Base-by-base conservation (phyloP, 768 basidiomycete genomes). In the Lyophyllum atratum region DNA sequence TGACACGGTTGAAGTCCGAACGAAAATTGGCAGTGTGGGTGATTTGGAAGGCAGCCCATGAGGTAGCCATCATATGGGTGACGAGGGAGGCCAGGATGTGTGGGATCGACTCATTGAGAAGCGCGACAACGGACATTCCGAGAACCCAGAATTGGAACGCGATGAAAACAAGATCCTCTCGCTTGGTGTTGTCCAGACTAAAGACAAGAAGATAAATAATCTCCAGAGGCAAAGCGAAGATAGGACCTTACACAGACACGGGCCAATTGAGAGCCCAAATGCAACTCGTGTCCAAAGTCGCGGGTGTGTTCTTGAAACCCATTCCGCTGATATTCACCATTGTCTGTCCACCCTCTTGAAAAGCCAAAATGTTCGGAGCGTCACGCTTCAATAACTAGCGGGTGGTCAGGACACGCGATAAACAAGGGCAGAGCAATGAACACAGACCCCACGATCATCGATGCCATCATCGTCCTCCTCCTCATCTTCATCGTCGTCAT, bases 71-170 rank as follows among this genome's bases (percentile, higher is more conserved):
- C 51, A 90, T 62, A 64, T 92, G 91, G 0, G 90, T 92, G 44
- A 89, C 68, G 59, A 91, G 76, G 15, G 88, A 82, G 0, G 90
- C 90, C 42, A 89, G 78, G 70, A 85, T 85, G 59, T 92, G 91
- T 2, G 91, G 91, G 58, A 92, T 89, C 2, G 89, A 91, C 72
- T 92, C 90, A 69, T 92, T 91, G 55, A 82, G 66, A 28, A 82
- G 66, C 19, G 90, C 90, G 43, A 90, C 86, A 26, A 87, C 55
- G 11, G 89, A 90, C 85, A 91, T 87, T 28, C 86, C 88, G 15
- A 91, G 74, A 6, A 90, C 84, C 90, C 91, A 93, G 53, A 90
- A 72, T 62, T 92, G 89, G 74, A 92, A 93, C 6, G 80, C 78
- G 39, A 92, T 85, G 70, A 92, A 92, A 11, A 86, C 80, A 56